Conservation (phyloP, 331 rosid species). For the Malus hybrid region DNA sequence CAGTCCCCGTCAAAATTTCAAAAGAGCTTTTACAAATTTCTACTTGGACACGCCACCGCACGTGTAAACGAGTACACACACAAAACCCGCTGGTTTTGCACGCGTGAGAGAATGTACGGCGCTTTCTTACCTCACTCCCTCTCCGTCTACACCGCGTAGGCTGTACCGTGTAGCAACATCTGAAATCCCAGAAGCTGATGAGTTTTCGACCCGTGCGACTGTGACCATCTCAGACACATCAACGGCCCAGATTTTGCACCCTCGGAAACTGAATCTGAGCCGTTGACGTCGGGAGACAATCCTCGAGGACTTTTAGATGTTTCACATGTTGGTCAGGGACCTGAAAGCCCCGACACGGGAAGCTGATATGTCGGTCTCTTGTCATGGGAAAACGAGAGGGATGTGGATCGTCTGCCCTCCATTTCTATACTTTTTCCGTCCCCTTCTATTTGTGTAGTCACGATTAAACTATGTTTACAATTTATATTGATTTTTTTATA, state of each 20-base stretch:
- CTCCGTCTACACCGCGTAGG: neutral
- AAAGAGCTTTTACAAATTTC: neutral
- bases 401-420: no score
- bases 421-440: no score
- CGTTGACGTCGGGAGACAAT: slow-evolving; percentile 19
- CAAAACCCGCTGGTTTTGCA: neutral
- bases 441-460: no score
- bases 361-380: slow-evolving; percentile 26
- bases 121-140: neutral
- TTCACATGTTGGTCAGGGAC: slow-evolving; percentile 35
- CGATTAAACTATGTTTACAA: no score
- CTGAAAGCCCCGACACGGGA: slow-evolving; percentile 38
- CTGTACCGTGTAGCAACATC: neutral
- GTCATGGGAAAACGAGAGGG: slow-evolving; percentile 2
- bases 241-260: slow-evolving; percentile 13
- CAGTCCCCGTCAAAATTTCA: neutral
- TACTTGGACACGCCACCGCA: slow-evolving; percentile 21
- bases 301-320: slow-evolving; percentile 12
- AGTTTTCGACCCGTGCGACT: slow-evolving; percentile 1
- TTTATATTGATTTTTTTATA: no score
- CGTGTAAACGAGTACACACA: slow-evolving; percentile 14
- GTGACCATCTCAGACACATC: neutral
- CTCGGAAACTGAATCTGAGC: neutral
- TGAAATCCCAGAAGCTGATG: neutral
- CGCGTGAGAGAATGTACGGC: slow-evolving; percentile 24